Evolutionary conservation across 371 early-diverging fungal species (phyloP), one percentile per base, ranked within the genome.

Genomic region (Haplosporangium sp.): DNA sequence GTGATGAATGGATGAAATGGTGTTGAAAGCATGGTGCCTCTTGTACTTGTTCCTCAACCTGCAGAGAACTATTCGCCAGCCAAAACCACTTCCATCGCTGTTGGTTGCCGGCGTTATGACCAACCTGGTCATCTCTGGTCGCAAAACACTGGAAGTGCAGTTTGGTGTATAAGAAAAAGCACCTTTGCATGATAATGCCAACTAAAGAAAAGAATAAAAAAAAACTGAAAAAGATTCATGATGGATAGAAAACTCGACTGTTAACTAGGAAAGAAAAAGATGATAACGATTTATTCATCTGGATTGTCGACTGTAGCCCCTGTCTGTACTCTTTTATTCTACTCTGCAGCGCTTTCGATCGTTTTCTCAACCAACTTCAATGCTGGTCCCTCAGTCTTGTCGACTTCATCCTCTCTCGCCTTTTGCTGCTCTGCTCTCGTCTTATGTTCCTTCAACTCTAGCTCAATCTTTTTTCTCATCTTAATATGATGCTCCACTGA

Each of bases 131-230:
- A 79, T 79, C 38, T 79, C 79, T 38, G 79, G 79, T 36, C 79
- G 79, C 62, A 79, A 79, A 62, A 68, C 64, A 5, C 29, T 72
- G 38, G 79, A 79, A 12, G 64, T 63, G 46, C 55, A 79, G 51
- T 72, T 79, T 65, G 79, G 79, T 11, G 38, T 77, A 1, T 77
- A 60, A 64, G n/a, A n/a, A n/a, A n/a, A n/a, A n/a, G n/a, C n/a
- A n/a, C n/a, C n/a, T n/a, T n/a, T n/a, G n/a, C n/a, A n/a, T n/a
- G n/a, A n/a, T n/a, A n/a, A n/a, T n/a, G n/a, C n/a, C n/a, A n/a
- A n/a, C n/a, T n/a, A n/a, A 10, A 45, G 20, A 45, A 37, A 40
- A 45, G 20, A 14, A 46, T 13, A 36, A 23, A 6, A 40, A 4
- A 36, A 16, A 8, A 36, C 10, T 8, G 11, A 10, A 5, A 6